Conservation (phyloP, 2,329 filamentous ascomycete species). For the Chaetomiaceae sp. region DNA sequence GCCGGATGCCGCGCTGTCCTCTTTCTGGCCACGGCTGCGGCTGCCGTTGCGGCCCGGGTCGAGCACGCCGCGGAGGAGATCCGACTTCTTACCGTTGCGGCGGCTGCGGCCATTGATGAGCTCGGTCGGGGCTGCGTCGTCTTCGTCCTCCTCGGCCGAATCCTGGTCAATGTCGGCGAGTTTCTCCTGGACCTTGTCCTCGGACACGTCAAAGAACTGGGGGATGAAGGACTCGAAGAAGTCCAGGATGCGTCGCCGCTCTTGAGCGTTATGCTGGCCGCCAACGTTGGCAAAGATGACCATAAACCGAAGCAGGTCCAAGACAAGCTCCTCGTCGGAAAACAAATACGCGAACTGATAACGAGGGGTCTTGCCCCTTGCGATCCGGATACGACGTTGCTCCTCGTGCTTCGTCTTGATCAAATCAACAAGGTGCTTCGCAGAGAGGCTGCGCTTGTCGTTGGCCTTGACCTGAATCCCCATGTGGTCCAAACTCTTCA, state of each 20-base stretch:
- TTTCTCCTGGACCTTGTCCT: constrained; percentile 63
- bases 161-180: constrained; percentile 66
- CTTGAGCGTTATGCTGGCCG: constrained; percentile 64
- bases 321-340: constrained; percentile 62
- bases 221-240: constrained; percentile 76
- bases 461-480: constrained; percentile 81
- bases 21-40: constrained; percentile 67
- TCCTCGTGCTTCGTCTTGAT: constrained; percentile 93
- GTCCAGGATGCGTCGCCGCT: constrained; percentile 68
- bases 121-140: constrained; percentile 67
- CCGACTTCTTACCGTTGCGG: constrained; percentile 71
- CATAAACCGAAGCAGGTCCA: constrained; percentile 59
- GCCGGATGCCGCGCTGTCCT: constrained; percentile 69
- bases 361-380: constrained; percentile 56
- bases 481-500: constrained; percentile 95
- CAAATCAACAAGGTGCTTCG: constrained; percentile 83
- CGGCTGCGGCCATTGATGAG: constrained; percentile 63
- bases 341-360: constrained; percentile 77
- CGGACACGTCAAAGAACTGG: constrained; percentile 70
- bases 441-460: constrained; percentile 87
- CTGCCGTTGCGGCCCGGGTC: constrained; percentile 71
- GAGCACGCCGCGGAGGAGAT: constrained; percentile 79
- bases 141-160: constrained; percentile 72
- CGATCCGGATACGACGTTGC: constrained; percentile 67
- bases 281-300: constrained; percentile 63